Evolutionary conservation across 2,329 filamentous ascomycete species (phyloP).

Genomic region (Dactylonectria macrodidyma): DNA sequence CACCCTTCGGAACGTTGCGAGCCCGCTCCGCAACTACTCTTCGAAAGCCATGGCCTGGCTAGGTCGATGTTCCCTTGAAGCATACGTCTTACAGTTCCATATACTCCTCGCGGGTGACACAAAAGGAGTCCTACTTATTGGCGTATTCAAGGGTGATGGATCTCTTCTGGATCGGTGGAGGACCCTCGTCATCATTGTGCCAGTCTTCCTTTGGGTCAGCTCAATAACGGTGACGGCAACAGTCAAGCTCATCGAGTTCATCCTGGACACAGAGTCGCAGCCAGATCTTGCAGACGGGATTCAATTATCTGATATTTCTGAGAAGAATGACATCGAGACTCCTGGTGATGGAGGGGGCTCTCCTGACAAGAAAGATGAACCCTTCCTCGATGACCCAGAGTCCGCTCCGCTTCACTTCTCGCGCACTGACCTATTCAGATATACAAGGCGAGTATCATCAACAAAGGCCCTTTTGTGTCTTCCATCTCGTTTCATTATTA

Average conservation of each 20-base stretch:
- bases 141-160: slow-evolving; percentile 40
- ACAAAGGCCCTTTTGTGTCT: background rate
- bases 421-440: background rate
- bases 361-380: background rate
- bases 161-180: slow-evolving; percentile 43
- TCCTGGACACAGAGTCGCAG: background rate
- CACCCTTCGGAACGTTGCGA: slow-evolving; percentile 64
- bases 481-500: background rate
- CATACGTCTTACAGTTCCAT: slow-evolving; percentile 73
- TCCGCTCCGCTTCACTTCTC: background rate
- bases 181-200: slow-evolving; percentile 43
- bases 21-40: slow-evolving; percentile 38
- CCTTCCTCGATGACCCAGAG: background rate
- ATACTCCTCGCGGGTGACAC: slow-evolving; percentile 73
- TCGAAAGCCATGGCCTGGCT: slow-evolving; percentile 65
- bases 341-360: background rate
- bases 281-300: background rate
- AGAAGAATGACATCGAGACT: background rate
- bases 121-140: slow-evolving; percentile 57
- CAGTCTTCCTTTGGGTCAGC: slow-evolving; percentile 40
- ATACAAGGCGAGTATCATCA: slow-evolving; percentile 1
- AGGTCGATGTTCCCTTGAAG: slow-evolving; percentile 70
- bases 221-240: slow-evolving; percentile 1
- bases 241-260: slow-evolving; percentile 2
- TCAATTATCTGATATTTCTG: background rate